Evolutionary conservation across 371 early-diverging fungal species (phyloP).

Genomic region (Mortierella sp.): DNA sequence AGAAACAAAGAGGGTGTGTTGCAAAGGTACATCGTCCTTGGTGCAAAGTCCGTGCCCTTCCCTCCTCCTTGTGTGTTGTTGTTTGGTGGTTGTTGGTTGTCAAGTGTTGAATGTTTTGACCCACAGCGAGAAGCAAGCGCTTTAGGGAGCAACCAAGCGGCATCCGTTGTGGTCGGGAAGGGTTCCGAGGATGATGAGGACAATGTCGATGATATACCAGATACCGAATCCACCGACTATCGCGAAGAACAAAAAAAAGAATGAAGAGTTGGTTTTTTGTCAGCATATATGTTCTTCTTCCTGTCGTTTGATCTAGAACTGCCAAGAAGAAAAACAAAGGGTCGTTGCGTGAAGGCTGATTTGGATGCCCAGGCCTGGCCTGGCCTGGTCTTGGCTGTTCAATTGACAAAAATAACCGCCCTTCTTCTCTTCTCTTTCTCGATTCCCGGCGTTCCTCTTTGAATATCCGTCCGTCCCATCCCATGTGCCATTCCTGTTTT

Average conservation of each 20-base stretch:
- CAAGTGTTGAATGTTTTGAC: background rate
- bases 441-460: background rate
- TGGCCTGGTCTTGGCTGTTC: too few species aligned
- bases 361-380: too few species aligned
- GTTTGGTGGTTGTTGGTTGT: background rate
- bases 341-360: too few species aligned
- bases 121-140: background rate
- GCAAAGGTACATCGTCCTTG: too few species aligned
- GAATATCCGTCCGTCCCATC: background rate
- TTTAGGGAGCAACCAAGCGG: slow-evolving; percentile 37
- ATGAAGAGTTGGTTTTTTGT: background rate
- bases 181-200: slow-evolving; percentile 48
- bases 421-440: background rate
- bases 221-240: slow-evolving; percentile 57
- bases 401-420: background rate
- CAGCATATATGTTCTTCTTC: background rate
- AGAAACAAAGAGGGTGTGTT: too few species aligned
- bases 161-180: slow-evolving; percentile 59
- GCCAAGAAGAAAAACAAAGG: background rate
- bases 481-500: background rate
- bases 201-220: slow-evolving; percentile 56
- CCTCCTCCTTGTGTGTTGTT: background rate
- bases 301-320: background rate
- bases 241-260: background rate
- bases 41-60: background rate